These are phyloP conservation scores for Chrysanthemum lavandulifolium DNA, from an alignment of 129 eudicot genomes.

Conservation along the genomic window DNA sequence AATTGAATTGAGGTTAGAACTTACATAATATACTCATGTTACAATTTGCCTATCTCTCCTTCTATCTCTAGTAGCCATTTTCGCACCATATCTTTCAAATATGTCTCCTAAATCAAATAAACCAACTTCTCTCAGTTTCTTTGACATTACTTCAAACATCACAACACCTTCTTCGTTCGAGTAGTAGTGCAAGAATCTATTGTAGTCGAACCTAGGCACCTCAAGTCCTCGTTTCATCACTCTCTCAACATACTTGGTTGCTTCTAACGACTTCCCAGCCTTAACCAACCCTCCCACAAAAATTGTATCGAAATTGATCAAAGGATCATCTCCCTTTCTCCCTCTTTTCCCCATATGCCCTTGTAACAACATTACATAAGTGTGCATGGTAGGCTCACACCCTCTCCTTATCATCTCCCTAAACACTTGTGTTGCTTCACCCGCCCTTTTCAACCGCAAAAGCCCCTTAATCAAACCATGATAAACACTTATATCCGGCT, in stretches of 20 bases:
- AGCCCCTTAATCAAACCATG: slow-evolving; percentile 82
- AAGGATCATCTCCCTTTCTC: slow-evolving; percentile 74
- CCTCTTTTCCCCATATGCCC: slow-evolving; percentile 92
- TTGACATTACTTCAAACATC: slow-evolving; percentile 79
- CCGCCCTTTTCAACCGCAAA: slow-evolving; percentile 56
- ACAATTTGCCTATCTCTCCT: slow-evolving; percentile 50
- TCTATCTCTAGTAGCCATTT: slow-evolving; percentile 87
- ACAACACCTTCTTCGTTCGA: slow-evolving; percentile 79
- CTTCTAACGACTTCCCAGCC: slow-evolving; percentile 75
- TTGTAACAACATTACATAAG: slow-evolving; percentile 86
- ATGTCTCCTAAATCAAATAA: slow-evolving; percentile 82
- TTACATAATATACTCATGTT: slow-evolving; percentile 14
- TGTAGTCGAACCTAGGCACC: slow-evolving; percentile 89
- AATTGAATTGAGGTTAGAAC: background rate
- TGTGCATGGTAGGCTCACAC: slow-evolving; percentile 92
- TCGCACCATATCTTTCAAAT: slow-evolving; percentile 68
- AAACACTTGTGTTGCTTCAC: slow-evolving; percentile 83
- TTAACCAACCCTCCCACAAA: slow-evolving; percentile 84
- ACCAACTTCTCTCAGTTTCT: slow-evolving; percentile 86
- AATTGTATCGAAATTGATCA: slow-evolving; percentile 81
- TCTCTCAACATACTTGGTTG: slow-evolving; percentile 75
- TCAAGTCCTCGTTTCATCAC: slow-evolving; percentile 57
- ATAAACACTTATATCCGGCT: slow-evolving; percentile 54
- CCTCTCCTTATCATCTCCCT: slow-evolving; percentile 89
- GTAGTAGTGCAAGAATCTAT: slow-evolving; percentile 71